Conservation (phyloP, 768 basidiomycete species). For the Gautieria morchelliformis region DNA sequence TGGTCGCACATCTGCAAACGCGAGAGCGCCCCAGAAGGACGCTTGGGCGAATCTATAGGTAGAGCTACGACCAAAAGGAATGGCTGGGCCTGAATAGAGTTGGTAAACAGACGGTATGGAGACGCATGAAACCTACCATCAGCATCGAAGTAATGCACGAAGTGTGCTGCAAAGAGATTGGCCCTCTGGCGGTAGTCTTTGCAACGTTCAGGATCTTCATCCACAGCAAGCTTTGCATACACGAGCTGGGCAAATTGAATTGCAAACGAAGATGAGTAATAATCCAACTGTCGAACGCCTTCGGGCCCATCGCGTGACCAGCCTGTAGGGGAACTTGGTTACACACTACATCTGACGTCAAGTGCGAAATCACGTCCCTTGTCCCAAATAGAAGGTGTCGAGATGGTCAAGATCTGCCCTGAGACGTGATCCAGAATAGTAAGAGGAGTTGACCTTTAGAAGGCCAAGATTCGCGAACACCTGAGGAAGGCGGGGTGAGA, state of each 20-base stretch:
- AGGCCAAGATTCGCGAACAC: conserved; percentile 71
- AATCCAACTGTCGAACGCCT: conserved; percentile 69
- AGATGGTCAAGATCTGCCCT: conserved; percentile 66
- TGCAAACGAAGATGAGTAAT: conserved; percentile 72
- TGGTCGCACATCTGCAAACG: conserved; percentile 59
- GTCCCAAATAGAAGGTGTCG: conserved; percentile 69
- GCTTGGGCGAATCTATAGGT: conserved; percentile 79
- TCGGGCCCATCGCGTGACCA: conserved; percentile 75
- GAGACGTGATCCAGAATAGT: conserved; percentile 51
- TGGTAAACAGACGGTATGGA: not conserved
- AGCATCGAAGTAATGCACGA: conserved; percentile 66
- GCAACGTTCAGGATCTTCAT: conserved; percentile 53
- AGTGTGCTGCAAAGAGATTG: conserved; percentile 53
- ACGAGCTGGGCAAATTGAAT: conserved; percentile 68
- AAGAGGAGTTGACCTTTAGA: conserved; percentile 47
- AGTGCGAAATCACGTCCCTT: conserved; percentile 12
- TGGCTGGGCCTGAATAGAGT: conserved; percentile 44
- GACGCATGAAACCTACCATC: conserved; percentile 34
- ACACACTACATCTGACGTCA: not conserved
- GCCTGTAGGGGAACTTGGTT: conserved; percentile 20
- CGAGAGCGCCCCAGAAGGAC: conserved; percentile 67
- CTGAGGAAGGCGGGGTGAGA: conserved; percentile 22
- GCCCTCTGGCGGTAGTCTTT: conserved; percentile 58
- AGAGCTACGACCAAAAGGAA: conserved; percentile 68
- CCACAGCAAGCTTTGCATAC: conserved; percentile 56